Evolutionary conservation across 495 filamentous ascomycete species (phyloP).

Genomic region (Bacidia rubella): DNA sequence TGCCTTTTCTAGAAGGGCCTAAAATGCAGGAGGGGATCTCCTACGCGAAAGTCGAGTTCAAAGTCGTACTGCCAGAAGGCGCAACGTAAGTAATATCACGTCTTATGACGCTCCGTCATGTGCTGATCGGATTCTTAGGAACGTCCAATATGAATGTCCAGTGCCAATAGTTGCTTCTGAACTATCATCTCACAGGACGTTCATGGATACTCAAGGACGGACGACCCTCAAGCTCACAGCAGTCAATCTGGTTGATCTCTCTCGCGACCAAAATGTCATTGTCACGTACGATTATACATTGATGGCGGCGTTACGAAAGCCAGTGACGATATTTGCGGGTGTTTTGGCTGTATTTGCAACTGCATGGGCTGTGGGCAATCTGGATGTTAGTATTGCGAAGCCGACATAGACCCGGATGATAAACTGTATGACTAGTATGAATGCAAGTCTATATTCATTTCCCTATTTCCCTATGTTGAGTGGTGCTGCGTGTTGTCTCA

Average conservation of each 20-base stretch:
- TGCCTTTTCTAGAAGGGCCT: conserved; percentile 91
- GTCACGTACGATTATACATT: conserved; percentile 82
- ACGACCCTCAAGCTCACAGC: conserved; percentile 70
- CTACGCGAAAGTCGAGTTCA: conserved; percentile 68
- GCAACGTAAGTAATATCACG: conserved; percentile 50
- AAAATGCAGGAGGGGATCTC: conserved; percentile 70
- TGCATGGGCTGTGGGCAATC: conserved; percentile 59
- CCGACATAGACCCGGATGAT: conserved; percentile 20
- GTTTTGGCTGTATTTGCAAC: conserved; percentile 59
- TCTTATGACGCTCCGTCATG: not conserved
- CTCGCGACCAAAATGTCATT: conserved; percentile 64
- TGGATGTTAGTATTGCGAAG: conserved; percentile 60
- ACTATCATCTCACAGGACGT: conserved; percentile 60
- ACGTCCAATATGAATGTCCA: conserved; percentile 52
- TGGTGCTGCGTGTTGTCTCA: too few species aligned
- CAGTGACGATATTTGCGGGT: conserved; percentile 66
- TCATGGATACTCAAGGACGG: conserved; percentile 86
- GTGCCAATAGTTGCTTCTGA: conserved; percentile 41
- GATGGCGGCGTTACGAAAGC: conserved; percentile 68
- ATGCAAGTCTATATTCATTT: too few species aligned
- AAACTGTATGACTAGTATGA: not conserved
- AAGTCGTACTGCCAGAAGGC: conserved; percentile 81
- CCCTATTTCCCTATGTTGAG: too few species aligned
- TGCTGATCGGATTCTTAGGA: conserved; percentile 32
- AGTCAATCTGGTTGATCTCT: conserved; percentile 76